Evolutionary conservation across 768 basidiomycete species (phyloP), one percentile per base, ranked within the genome.

Genomic region (Postia placenta): DNA sequence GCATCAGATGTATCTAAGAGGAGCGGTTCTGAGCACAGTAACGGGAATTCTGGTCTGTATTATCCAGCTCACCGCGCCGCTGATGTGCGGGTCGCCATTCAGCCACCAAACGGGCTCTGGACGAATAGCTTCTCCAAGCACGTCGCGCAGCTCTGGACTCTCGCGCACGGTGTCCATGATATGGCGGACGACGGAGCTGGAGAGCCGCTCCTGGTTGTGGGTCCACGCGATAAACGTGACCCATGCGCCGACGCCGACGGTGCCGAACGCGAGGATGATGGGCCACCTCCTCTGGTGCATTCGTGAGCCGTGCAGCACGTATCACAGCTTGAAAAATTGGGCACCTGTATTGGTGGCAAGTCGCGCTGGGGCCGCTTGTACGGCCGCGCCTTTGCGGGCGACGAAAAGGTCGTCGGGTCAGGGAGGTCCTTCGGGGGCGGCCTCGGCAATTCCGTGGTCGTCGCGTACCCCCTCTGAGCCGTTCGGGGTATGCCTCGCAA

Each of bases 191-290:
- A 89, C 80, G 3, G 88, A 89, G 53, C 80, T 84, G 22, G 85
- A 80, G 24, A 89, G 72, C 56, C 81, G 83, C 60, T 90, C 88
- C 61, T 86, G 80, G 67, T 90, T 91, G 49, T 80, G 81, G 9
- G 80, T 82, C 51, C 79, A 81, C 24, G 75, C 71, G 56, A 87
- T 73, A 62, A 91, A 91, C 5, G 72, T 73, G 2, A 67, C 77
- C 87, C 87, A 89, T 5, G 74, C 78, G 1, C 78, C 62, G 1
- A 84, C 64, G 14, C 85, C 87, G 5, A 78, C 49, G 0, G 69
- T 66, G 15, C 73, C 68, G 37, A 79, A 65, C 0, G 69, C 75
- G 28, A 82, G 66, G 17, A 80, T 59, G 19, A 72, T 58, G 0
- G 86, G 85, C 85, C 86, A 87, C 60, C 67, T 72, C 50, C 59